Conservation (phyloP, 2,329 filamentous ascomycete genomes). For the Colletotrichum agaves region DNA sequence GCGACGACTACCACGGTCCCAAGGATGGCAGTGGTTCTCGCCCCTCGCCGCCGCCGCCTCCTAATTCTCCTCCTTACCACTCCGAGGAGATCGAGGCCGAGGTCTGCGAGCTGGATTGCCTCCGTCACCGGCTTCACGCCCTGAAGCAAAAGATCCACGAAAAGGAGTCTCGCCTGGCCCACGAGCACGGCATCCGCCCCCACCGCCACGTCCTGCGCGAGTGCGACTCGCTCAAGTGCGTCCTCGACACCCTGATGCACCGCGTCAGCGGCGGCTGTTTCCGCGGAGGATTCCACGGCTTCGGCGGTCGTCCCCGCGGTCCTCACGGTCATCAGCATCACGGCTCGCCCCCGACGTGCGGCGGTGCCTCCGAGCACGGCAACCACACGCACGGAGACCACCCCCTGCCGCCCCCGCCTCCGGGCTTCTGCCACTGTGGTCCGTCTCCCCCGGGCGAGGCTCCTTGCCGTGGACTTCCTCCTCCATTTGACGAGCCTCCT, state of each 20-base stretch:
- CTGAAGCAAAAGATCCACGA: constrained; percentile 55
- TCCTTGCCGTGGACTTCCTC: constrained; percentile 40
- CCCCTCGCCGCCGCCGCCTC: constrained; percentile 15
- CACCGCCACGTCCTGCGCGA: constrained; percentile 42
- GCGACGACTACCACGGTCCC: background rate
- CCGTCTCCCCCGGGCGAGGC: constrained; percentile 42
- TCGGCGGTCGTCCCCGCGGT: constrained; percentile 4
- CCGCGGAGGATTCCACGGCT: constrained; percentile 20
- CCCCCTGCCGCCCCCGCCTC: constrained; percentile 40
- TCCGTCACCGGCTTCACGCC: constrained; percentile 54
- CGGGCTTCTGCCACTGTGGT: constrained; percentile 44
- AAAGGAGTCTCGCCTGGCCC: constrained; percentile 53
- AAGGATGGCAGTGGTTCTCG: background rate
- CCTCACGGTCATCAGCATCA: background rate
- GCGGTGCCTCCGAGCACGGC: constrained; percentile 38
- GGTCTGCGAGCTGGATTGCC: constrained; percentile 56
- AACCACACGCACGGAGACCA: constrained; percentile 44
- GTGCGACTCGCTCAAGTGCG: constrained; percentile 56
- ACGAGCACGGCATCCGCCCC: constrained; percentile 46
- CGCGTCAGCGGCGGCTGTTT: constrained; percentile 49
- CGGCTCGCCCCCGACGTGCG: constrained; percentile 33
- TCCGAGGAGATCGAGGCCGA: constrained; percentile 52
- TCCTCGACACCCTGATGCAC: constrained; percentile 52
- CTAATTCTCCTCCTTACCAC: constrained; percentile 34
- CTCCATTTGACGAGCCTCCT: constrained; percentile 31